Conservation (phyloP, 192 early-diverging fungal species). For the Entomortierella lignicola region DNA sequence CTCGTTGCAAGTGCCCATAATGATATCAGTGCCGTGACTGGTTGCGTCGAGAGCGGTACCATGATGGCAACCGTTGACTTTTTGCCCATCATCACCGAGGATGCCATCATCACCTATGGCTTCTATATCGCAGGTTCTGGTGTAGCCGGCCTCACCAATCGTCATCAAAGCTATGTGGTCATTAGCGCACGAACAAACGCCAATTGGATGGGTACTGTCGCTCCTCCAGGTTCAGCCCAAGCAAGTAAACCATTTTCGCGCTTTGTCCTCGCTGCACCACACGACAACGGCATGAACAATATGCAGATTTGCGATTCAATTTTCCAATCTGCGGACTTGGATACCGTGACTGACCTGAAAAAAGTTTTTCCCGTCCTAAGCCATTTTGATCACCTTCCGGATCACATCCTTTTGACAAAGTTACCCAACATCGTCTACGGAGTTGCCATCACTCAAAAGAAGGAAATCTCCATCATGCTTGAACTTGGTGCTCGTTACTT, state of each 20-base stretch:
- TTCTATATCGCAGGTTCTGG: conserved; percentile 27
- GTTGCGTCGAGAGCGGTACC: conserved; percentile 11
- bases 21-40: conserved; percentile 19
- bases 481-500: conserved; percentile 29
- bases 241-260: conserved; percentile 22
- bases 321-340: conserved; percentile 14
- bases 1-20: conserved; percentile 19
- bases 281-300: conserved; percentile 40
- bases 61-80: conserved; percentile 32
- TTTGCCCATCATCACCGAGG: conserved; percentile 15
- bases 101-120: conserved; percentile 37
- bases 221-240: conserved; percentile 14
- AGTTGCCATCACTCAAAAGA: conserved; percentile 33
- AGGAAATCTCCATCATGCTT: conserved; percentile 35
- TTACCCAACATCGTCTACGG: conserved; percentile 36
- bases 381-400: conserved; percentile 16
- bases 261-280: conserved; percentile 32
- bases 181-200: conserved; percentile 19
- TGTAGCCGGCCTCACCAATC: conserved; percentile 12
- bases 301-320: conserved; percentile 23
- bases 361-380: conserved; percentile 9
- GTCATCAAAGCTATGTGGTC: conserved; percentile 28
- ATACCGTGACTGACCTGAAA: conserved; percentile 4
- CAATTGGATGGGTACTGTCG: conserved; percentile 25
- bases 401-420: conserved; percentile 8